Conservation (phyloP, 176 grass and related monocot species). For the Raddia distichophylla region DNA sequence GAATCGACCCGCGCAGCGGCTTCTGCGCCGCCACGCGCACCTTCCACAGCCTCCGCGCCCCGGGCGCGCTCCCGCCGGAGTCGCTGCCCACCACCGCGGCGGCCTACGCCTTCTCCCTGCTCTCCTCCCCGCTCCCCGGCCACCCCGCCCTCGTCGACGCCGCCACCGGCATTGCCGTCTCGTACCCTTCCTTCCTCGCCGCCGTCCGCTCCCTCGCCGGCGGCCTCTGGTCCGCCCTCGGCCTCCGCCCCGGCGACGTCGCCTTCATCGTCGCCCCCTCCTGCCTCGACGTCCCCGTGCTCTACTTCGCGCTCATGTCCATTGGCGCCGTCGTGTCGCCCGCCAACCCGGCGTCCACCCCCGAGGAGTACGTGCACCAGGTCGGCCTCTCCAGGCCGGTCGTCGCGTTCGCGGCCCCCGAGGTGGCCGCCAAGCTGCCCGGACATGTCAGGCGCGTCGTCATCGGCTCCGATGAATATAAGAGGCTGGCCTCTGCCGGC, state of each 20-base stretch:
- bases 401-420: constrained; percentile 53
- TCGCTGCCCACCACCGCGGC: constrained; percentile 55
- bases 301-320: constrained; percentile 73
- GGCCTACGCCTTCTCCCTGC: constrained; percentile 52
- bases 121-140: constrained; percentile 49
- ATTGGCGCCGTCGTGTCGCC: constrained; percentile 75
- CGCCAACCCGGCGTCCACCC: constrained; percentile 55
- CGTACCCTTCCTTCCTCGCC: constrained; percentile 62
- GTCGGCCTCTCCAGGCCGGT: constrained; percentile 48
- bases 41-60: constrained; percentile 64
- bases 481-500: constrained; percentile 24
- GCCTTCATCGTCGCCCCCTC: constrained; percentile 58
- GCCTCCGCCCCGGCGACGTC: constrained; percentile 49
- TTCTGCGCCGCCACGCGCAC: constrained; percentile 54
- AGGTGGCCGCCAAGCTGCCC: constrained; percentile 53
- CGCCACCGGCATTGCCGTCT: constrained; percentile 53
- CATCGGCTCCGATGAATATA: constrained; percentile 62
- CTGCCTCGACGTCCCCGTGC: constrained; percentile 53
- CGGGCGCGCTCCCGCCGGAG: constrained; percentile 39
- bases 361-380: constrained; percentile 59
- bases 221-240: constrained; percentile 49
- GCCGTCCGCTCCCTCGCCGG: constrained; percentile 52
- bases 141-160: constrained; percentile 56
- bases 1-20: constrained; percentile 54
- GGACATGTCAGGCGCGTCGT: constrained; percentile 35